These are phyloP conservation scores for Imleria badia DNA, from an alignment of 768 basidiomycete genomes.

Conservation along the genomic window DNA sequence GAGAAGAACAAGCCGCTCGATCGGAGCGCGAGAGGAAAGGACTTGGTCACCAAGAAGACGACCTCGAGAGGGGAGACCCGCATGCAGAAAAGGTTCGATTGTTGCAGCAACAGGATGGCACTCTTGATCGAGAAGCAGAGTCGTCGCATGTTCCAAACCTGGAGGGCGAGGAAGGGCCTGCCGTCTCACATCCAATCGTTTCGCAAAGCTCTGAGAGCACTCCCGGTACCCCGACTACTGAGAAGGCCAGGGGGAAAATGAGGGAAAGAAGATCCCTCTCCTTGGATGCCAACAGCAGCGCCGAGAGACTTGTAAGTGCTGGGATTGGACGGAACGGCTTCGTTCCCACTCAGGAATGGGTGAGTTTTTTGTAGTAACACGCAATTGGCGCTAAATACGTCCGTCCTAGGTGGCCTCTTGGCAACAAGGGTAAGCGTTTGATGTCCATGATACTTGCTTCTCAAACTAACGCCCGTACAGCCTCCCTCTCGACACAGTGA, in stretches of 20 bases:
- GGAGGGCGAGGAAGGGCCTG: constrained; percentile 15
- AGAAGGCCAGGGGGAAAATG: constrained; percentile 93
- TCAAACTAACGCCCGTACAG: constrained; percentile 38
- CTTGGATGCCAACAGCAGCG: constrained; percentile 47
- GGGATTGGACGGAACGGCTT: constrained; percentile 89
- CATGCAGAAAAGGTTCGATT: constrained; percentile 64
- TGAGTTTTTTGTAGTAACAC: constrained; percentile 31
- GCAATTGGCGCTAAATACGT: constrained; percentile 1
- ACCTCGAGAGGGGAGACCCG: constrained; percentile 28
- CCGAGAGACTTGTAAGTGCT: constrained; percentile 64
- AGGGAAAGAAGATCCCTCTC: constrained; percentile 63
- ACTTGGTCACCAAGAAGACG: constrained; percentile 14
- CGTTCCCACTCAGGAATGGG: constrained; percentile 97
- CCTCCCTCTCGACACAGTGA: constrained; percentile 84
- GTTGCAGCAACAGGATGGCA: constrained; percentile 51
- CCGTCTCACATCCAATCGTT: constrained; percentile 36
- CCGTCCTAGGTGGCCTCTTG: constrained; percentile 75
- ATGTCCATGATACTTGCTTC: background rate
- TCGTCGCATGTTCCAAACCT: constrained; percentile 14
- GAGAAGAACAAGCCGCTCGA: constrained; percentile 60
- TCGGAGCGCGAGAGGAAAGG: constrained; percentile 26
- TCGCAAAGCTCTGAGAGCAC: constrained; percentile 44
- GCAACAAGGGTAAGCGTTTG: constrained; percentile 80
- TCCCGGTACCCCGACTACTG: constrained; percentile 49
- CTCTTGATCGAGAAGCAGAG: constrained; percentile 23